Evolutionary conservation across 768 basidiomycete species (phyloP), one percentile per base, ranked within the genome.

Genomic region (Tephrocybe sp.): DNA sequence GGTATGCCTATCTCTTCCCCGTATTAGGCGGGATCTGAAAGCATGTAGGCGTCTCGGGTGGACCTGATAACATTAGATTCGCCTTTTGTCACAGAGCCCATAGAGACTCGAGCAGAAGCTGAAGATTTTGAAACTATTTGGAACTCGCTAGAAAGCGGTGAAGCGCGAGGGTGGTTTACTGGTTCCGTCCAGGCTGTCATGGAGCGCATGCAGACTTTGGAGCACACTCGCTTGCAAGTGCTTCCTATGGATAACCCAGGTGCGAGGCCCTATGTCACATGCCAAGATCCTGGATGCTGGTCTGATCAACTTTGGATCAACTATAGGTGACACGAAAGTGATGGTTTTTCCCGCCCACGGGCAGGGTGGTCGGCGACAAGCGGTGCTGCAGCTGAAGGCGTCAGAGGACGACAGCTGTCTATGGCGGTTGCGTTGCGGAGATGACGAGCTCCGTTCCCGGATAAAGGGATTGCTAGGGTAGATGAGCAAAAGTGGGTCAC

Each of bases 41-140:
- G 26, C 4, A 17, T 16, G 9, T 10, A 70, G 74, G 60, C 48
- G 14, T 55, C 66, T 40, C 71, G 71, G 47, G 54, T 65, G 51
- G 86, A 91, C 68, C 77, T 92, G 41, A 90, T 92, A 54, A 72
- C 82, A 8, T 77, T 92, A 34, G 88, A 92, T 63, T 82, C 85
- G 1, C 85, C 88, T 2, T 85, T 85, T 67, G 68, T 80, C 38
- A 62, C 73, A 7, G 83, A 84, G 52, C 71, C 73, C 19, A 34
- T 57, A 19, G 64, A 62, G 4, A 23, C 7, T 4, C 13, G 44
- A 34, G 20, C 53, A 43, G 38, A 48, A 13, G 50, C 38, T 35
- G 55, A 59, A n/a, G 74, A 79, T 48, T 88, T 91, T 59, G 74
- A 78, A 57, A 63, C 49, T 13, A 62, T 69, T 2, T 92, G 89